Percentiles rank a stretch among this genome's conserved stretches.
phyloP scores from a whole-genome alignment of 495 filamentous ascomycete genomes.

The Penicillium ochrochloron region DNA sequence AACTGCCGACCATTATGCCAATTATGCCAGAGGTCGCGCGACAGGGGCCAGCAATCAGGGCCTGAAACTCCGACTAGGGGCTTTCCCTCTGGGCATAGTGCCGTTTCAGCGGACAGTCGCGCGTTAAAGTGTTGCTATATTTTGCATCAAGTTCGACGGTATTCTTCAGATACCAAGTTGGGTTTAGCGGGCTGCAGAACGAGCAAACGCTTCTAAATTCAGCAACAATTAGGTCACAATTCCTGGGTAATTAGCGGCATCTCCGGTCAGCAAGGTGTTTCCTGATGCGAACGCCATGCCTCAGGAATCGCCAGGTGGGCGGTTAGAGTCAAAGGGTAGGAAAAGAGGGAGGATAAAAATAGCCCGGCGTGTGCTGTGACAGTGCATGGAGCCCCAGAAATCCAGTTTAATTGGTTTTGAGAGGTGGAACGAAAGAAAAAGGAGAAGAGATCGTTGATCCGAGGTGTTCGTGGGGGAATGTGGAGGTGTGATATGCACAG shows the following conservation, averaged over 20 bases:
- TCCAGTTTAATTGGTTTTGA: not conserved
- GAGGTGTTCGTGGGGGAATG: conserved; percentile 8
- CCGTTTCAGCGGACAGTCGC: conserved; percentile 49
- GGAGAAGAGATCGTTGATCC: conserved; percentile 9
- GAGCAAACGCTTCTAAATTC: conserved; percentile 43
- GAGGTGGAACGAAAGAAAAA: not conserved
- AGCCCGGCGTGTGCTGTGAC: conserved; percentile 26
- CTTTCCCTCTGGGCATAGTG: conserved; percentile 29
- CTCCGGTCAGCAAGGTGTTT: conserved; percentile 6
- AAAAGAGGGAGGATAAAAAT: conserved; percentile 30
- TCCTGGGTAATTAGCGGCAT: conserved; percentile 34
- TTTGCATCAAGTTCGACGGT: conserved; percentile 40
- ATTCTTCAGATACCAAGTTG: conserved; percentile 40
- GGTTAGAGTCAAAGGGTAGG: conserved; percentile 20
- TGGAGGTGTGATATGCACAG: conserved; percentile 28
- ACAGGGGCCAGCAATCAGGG: conserved; percentile 23
- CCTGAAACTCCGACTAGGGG: conserved; percentile 27
- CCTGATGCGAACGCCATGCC: conserved; percentile 23
- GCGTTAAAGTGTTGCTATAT: conserved; percentile 54
- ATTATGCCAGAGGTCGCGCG: conserved; percentile 32
- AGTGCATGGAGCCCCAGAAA: conserved; percentile 12
- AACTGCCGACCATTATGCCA: conserved; percentile 38
- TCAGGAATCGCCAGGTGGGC: conserved; percentile 32
- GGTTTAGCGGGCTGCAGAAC: conserved; percentile 34
- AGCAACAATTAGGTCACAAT: conserved; percentile 43